Percentiles rank a stretch among this genome's conserved stretches.
These are phyloP conservation scores for Yamadazyma laniorum DNA, from an alignment of 805 yeast genomes.

Conservation along the genomic window DNA sequence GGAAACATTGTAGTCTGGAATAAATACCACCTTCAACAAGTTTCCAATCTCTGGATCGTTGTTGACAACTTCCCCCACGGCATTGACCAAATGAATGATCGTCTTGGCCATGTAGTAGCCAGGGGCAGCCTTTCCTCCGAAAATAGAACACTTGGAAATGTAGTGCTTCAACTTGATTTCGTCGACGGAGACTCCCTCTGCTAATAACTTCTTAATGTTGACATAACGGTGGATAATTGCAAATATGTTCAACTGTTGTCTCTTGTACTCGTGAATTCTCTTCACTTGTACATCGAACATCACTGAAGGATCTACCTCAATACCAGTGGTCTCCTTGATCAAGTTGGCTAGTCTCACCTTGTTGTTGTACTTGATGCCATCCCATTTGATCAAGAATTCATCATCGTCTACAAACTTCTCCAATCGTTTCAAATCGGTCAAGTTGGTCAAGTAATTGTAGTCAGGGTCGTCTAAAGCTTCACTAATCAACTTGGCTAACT, in stretches of 20 bases:
- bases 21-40: conserved; percentile 78
- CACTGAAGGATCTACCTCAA: conserved; percentile 68
- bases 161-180: conserved; percentile 58
- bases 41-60: conserved; percentile 72
- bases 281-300: conserved; percentile 91
- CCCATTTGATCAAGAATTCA: conserved; percentile 70
- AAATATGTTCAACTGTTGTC: conserved; percentile 90
- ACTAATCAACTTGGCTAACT: conserved; percentile 68
- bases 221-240: conserved; percentile 85
- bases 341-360: conserved; percentile 65
- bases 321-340: conserved; percentile 61
- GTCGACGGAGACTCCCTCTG: conserved; percentile 41
- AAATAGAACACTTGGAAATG: conserved; percentile 73
- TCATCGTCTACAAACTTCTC: conserved; percentile 66
- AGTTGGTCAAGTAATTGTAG: conserved; percentile 65
- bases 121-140: conserved; percentile 98
- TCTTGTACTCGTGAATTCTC: conserved; percentile 92
- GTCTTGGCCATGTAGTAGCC: conserved; percentile 95
- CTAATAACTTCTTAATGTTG: conserved; percentile 64
- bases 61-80: conserved; percentile 79
- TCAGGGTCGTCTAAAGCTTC: conserved; percentile 62
- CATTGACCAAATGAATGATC: conserved; percentile 79
- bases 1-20: conserved; percentile 91
- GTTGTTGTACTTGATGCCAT: conserved; percentile 63
- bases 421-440: conserved; percentile 63